Conservation (phyloP, 2,329 filamentous ascomycete species). For the Stachybotrys echinatus region DNA sequence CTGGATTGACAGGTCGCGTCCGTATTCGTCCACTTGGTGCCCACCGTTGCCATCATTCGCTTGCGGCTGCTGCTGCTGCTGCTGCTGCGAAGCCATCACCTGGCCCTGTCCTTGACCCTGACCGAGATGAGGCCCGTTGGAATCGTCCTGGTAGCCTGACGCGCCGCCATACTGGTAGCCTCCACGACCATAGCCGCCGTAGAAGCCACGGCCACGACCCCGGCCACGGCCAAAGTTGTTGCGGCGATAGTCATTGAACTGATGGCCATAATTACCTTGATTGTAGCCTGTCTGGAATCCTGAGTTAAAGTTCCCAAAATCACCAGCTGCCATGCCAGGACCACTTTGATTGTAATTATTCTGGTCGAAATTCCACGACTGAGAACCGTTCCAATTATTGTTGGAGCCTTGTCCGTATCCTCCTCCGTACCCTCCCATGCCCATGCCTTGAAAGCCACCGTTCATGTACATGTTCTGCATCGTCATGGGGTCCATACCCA, state of each 20-base stretch:
- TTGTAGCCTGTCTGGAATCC: conserved; percentile 73
- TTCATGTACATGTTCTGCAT: conserved; percentile 78
- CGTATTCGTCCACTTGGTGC: conserved; percentile 31
- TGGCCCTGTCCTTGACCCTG: conserved; percentile 14
- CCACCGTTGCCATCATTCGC: conserved; percentile 13
- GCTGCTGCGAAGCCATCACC: not conserved
- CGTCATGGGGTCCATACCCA: conserved; percentile 77
- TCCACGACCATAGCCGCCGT: conserved; percentile 51
- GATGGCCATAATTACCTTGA: conserved; percentile 73
- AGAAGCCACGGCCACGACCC: conserved; percentile 60
- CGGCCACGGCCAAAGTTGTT: conserved; percentile 63
- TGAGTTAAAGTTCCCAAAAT: conserved; percentile 74
- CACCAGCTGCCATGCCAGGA: conserved; percentile 74
- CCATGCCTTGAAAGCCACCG: conserved; percentile 73
- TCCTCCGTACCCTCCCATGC: conserved; percentile 72
- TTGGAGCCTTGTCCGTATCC: conserved; percentile 58
- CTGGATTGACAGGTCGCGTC: conserved; percentile 24
- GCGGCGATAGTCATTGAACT: conserved; percentile 74
- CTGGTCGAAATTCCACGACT: conserved; percentile 79
- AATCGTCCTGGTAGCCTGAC: conserved; percentile 25
- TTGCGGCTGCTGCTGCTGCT: conserved; percentile 10
- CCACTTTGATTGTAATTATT: conserved; percentile 88
- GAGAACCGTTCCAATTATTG: conserved; percentile 76
- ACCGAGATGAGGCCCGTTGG: conserved; percentile 19
- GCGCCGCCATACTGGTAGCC: conserved; percentile 41